Base-by-base conservation (phyloP, 345 rosid species). In the Tarenaya hassleriana region DNA sequence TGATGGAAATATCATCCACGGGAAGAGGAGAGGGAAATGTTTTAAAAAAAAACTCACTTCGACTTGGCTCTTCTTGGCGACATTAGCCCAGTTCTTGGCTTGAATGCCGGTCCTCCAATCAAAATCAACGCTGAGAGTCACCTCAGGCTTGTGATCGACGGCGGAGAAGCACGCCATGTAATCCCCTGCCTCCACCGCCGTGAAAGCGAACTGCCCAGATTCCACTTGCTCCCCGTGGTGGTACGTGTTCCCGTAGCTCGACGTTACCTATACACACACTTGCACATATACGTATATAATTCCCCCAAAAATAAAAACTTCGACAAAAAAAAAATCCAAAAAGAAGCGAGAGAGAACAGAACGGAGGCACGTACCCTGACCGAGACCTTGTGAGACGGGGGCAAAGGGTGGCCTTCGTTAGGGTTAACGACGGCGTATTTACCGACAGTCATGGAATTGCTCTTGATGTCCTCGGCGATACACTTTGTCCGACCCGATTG, bases 91-190 rank as follows among this genome's bases (percentile, higher is more conserved):
- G 56, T 79, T 87, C 69, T 80, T 91, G 48, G 96, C 78, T 13
- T 81, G 88, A 18, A 92, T 75, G 41, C 96, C 98, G 5, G 84
- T 73, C 58, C 60, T 88, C 98, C 96, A 92, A 21, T 88, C 96
- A 53, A 92, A 85, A 64, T 85, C 96, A 34, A 92, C 52, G 15
- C 82, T 77, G 46, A 83, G 7, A 4, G 74, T 71, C 0, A 60
- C 16, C 52, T 56, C 55, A 7, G 94, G 94, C 7, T 61, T 61
- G 52, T 85, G 90, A 66, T 77, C 83, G 51, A 59, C 69, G 13
- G 79, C 95, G 64, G 73, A 73, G 62, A 87, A 92, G 63, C 96
- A 92, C 10, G 84, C 70, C 88, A 74, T 74, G 63, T 88, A 88
- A 53, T 92, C 98, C 16, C 98, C 96, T 2, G 77, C 50, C 72